These are phyloP conservation scores for Alternaria gansuensis DNA, from an alignment of 2,329 filamentous ascomycete genomes.

Conservation along the genomic window DNA sequence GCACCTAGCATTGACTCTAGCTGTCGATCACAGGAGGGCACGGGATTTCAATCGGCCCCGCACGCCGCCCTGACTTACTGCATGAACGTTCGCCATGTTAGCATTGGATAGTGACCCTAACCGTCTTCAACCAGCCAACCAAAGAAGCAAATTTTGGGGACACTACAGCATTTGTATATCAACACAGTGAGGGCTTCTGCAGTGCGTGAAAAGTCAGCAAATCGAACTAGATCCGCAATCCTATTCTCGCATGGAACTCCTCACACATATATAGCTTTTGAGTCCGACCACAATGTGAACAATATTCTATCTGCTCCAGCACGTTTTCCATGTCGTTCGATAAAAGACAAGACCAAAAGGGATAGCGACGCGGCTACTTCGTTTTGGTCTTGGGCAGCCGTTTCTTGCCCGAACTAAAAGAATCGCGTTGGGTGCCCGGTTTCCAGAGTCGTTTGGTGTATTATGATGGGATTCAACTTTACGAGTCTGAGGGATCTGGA, in stretches of 20 bases:
- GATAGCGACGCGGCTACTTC: conserved; percentile 20
- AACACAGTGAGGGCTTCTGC: background rate
- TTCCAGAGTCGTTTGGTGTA: background rate
- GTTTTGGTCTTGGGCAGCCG: conserved; percentile 29
- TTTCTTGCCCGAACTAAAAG: conserved; percentile 26
- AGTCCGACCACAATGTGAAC: conserved; percentile 12
- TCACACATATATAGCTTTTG: conserved; percentile 11
- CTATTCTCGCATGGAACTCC: conserved; percentile 6
- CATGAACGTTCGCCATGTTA: conserved; percentile 4
- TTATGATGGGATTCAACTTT: conserved; percentile 46
- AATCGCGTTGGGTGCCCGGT: conserved; percentile 3
- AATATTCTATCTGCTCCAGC: conserved; percentile 13
- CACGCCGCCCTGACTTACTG: conserved; percentile 12
- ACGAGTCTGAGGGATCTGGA: conserved; percentile 50
- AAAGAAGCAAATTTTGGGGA: conserved; percentile 3
- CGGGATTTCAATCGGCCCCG: conserved; percentile 15
- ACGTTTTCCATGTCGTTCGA: conserved; percentile 21
- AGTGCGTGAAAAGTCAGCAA: conserved; percentile 1
- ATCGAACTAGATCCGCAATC: background rate
- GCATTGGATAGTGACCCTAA: conserved; percentile 1
- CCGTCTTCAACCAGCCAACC: conserved; percentile 11
- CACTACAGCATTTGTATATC: conserved; percentile 2
- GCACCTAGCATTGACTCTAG: conserved; percentile 6
- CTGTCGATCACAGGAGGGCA: conserved; percentile 10
- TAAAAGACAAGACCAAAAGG: conserved; percentile 11